Percentiles rank a stretch among this genome's conserved stretches.
Evolutionary conservation across 2,329 filamentous ascomycete species (phyloP).

Genomic region (Arthrobotrys conoides): DNA sequence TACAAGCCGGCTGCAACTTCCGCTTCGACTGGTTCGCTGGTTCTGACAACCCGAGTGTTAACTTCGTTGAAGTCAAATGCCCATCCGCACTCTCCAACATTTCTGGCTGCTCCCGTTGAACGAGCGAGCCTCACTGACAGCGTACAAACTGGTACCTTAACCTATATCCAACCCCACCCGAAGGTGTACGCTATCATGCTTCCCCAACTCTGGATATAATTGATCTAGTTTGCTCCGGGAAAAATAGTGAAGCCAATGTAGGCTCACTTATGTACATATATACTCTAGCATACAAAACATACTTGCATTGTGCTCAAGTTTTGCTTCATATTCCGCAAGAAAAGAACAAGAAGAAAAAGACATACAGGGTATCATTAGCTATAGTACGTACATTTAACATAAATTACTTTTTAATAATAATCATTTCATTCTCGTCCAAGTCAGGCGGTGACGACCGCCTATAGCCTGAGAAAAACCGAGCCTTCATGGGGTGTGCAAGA

Average conservation of each 20-base stretch:
- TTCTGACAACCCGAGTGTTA: slow-evolving; percentile 73
- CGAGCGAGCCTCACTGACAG: background rate
- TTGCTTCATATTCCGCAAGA: background rate
- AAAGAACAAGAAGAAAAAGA: background rate
- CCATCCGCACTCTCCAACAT: slow-evolving; percentile 68
- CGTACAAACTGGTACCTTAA: background rate
- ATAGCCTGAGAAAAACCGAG: slow-evolving; percentile 40
- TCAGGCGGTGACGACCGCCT: slow-evolving; percentile 32
- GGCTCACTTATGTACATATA: slow-evolving; percentile 28
- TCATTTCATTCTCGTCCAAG: slow-evolving; percentile 43
- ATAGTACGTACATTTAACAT: slow-evolving; percentile 13
- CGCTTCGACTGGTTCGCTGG: slow-evolving; percentile 76
- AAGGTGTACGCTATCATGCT: background rate
- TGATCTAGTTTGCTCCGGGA: background rate
- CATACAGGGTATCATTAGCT: slow-evolving; percentile 34
- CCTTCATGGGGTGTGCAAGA: slow-evolving; percentile 20
- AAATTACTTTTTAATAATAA: slow-evolving; percentile 48
- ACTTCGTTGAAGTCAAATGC: slow-evolving; percentile 73
- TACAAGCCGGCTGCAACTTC: slow-evolving; percentile 75
- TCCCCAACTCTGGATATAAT: background rate
- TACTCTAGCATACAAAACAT: slow-evolving; percentile 25
- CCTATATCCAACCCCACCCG: background rate
- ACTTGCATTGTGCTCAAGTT: background rate
- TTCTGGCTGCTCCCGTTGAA: slow-evolving; percentile 57
- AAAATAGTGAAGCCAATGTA: background rate